Base-by-base conservation (phyloP, 108 stramenopile species). In the Pseudonitzschia pungens region DNA sequence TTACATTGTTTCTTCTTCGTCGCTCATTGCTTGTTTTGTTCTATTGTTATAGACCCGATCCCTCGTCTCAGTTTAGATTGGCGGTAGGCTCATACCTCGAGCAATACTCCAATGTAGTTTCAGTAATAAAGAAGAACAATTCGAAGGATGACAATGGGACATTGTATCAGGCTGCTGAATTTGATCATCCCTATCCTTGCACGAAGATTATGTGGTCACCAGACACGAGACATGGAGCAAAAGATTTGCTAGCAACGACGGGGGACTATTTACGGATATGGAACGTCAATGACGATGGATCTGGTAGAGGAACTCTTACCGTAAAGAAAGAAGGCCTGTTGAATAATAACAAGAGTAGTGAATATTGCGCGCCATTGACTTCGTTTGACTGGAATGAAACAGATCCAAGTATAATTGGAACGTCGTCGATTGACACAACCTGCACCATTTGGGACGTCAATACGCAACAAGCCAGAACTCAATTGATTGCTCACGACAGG, bases 401-500 rank as follows among this genome's bases (percentile, higher is more conserved):
- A 0, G 97, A 98, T 68, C 91, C 93, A 0, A 83, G 56, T 12
- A 80, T 96, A 1, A 69, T 98, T 18, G 97, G 94, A 15, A 96
- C 89, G 29, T 93, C 88, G 15, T 89, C 86, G 63, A 99, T 99
- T 65, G 99, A 99, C 69, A 99, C 99, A 2, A 99, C 99, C 8
- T 97, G 97, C 81, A 98, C 99, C 6, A 96, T 99, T 65, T 99
- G 99, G 99, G 98, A 99, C 69, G 71, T 99, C 14, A 79, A 80
- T 28, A 86, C 90, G 0, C 87, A 95, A 65, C 76, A 72, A 28
- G 94, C 96, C 0, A 78, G 83, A 54, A 99, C 99, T 21, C 98
- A 99, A 84, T 84, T 99, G 43, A 99, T 99, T 72, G 99, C 99
- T 18, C 99, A 99, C 73, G 99, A 99, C 76, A 84, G 95, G 54